Conservation (phyloP, 345 rosid genomes). For the Brassica rapa region DNA sequence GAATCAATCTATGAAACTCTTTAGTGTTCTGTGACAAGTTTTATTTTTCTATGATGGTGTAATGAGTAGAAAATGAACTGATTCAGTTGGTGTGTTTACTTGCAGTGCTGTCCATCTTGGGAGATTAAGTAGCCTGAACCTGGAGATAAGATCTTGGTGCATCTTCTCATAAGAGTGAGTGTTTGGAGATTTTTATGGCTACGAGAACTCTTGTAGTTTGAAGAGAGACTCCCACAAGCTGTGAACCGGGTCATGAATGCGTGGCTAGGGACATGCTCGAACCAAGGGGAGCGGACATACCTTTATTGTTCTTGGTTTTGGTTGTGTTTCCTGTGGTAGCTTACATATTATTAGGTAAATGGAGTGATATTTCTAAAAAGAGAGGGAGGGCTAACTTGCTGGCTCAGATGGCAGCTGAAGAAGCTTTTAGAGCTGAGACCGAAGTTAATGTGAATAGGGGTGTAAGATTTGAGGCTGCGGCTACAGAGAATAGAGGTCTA, state of each 20-base stretch:
- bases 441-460: conserved; percentile 15
- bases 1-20: background rate
- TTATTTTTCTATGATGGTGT: background rate
- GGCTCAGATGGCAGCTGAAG: conserved; percentile 78
- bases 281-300: conserved; percentile 90
- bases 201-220: conserved; percentile 40
- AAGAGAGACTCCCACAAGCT: conserved; percentile 36
- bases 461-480: conserved; percentile 29
- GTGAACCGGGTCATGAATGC: conserved; percentile 68
- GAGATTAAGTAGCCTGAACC: conserved; percentile 16
- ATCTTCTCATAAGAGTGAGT: background rate
- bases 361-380: conserved; percentile 74
- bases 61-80: background rate
- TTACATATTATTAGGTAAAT: conserved; percentile 77
- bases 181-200: conserved; percentile 19
- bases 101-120: conserved; percentile 29
- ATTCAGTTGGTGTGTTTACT: background rate
- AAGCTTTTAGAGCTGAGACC: conserved; percentile 62
- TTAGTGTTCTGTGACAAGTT: background rate
- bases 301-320: conserved; percentile 71
- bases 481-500: conserved; percentile 23
- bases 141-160: conserved; percentile 21
- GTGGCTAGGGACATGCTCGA: conserved; percentile 84
- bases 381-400: conserved; percentile 61
- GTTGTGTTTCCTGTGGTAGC: conserved; percentile 81